Conservation (phyloP, 2,329 filamentous ascomycete genomes). For the Amylocarpus encephaloides region DNA sequence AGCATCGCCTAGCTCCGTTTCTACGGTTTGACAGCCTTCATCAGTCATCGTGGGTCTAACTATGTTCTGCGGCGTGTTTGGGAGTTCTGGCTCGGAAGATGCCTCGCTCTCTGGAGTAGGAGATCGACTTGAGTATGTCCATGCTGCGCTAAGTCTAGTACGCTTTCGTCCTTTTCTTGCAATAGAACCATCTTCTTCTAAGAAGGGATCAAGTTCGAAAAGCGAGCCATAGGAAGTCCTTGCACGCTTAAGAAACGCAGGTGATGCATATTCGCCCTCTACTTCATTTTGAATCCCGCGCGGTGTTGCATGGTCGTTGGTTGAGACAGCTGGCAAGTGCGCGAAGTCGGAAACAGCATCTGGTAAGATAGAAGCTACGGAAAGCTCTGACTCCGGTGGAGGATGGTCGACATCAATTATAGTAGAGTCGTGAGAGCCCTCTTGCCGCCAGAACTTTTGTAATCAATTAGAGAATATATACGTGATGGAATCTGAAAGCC, state of each 20-base stretch:
- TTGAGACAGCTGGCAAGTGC: slow-evolving; percentile 18
- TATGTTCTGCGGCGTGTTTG: slow-evolving; percentile 12
- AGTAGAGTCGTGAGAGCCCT: slow-evolving; percentile 42
- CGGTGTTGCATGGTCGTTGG: slow-evolving; percentile 30
- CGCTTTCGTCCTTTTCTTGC: slow-evolving; percentile 61
- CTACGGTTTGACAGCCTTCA: slow-evolving; percentile 37
- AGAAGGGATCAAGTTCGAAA: slow-evolving; percentile 57
- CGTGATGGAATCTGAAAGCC: slow-evolving; percentile 2
- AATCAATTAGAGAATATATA: slow-evolving; percentile 26
- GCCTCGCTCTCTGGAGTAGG: slow-evolving; percentile 54
- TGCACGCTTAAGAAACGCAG: slow-evolving; percentile 70
- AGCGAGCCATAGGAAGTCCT: slow-evolving; percentile 63
- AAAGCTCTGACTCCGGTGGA: slow-evolving; percentile 20
- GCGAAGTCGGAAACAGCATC: slow-evolving; percentile 17
- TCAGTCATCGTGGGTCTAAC: slow-evolving; percentile 31
- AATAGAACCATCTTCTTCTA: slow-evolving; percentile 57
- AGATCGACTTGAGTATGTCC: slow-evolving; percentile 68
- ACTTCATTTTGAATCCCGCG: slow-evolving; percentile 33
- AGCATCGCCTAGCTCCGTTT: slow-evolving; percentile 26
- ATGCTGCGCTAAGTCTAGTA: slow-evolving; percentile 60
- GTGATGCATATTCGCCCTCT: slow-evolving; percentile 60
- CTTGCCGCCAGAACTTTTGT: slow-evolving; percentile 37
- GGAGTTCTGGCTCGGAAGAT: slow-evolving; percentile 7
- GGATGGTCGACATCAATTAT: slow-evolving; percentile 48
- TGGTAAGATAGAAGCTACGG: slow-evolving; percentile 11